A percentile compares a stretch with the other conserved stretches of the same genome.
phyloP scores from a whole-genome alignment of 768 basidiomycete genomes.

The Mycena polygramma region DNA sequence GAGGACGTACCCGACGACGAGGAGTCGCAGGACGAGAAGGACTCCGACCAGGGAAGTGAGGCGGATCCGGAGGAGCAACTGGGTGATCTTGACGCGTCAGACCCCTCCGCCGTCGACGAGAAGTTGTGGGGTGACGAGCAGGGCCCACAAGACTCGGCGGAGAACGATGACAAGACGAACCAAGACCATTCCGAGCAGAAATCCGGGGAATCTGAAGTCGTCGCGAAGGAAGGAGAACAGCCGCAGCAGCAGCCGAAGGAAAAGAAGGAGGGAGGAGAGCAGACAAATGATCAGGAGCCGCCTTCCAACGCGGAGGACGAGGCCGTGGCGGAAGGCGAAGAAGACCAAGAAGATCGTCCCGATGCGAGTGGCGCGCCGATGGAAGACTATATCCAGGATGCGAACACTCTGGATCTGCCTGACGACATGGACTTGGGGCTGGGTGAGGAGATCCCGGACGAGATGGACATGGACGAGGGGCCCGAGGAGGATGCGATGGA shows the following conservation, averaged over 20 bases:
- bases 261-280: constrained; percentile 46
- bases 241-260: constrained; percentile 47
- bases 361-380: constrained; percentile 74
- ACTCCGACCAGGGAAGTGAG: constrained; percentile 67
- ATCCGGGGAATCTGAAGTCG: constrained; percentile 72
- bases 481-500: constrained; percentile 50
- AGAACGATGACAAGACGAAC: constrained; percentile 68
- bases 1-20: constrained; percentile 84
- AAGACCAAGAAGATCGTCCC: constrained; percentile 58
- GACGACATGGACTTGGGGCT: constrained; percentile 81
- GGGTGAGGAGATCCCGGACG: constrained; percentile 53
- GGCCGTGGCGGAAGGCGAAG: constrained; percentile 46
- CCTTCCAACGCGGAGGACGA: constrained; percentile 44
- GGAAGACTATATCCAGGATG: constrained; percentile 83
- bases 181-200: constrained; percentile 70
- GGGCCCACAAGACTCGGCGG: constrained; percentile 64
- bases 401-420: constrained; percentile 88
- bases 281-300: constrained; percentile 28
- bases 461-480: constrained; percentile 50
- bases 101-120: constrained; percentile 91
- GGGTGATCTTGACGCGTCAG: constrained; percentile 84
- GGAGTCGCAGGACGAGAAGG: constrained; percentile 61
- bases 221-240: constrained; percentile 79
- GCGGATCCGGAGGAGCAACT: constrained; percentile 86
- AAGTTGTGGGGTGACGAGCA: constrained; percentile 96